These are phyloP conservation scores for Calycina herbarum DNA, from an alignment of 2,329 filamentous ascomycete species.

Conservation along the genomic window DNA sequence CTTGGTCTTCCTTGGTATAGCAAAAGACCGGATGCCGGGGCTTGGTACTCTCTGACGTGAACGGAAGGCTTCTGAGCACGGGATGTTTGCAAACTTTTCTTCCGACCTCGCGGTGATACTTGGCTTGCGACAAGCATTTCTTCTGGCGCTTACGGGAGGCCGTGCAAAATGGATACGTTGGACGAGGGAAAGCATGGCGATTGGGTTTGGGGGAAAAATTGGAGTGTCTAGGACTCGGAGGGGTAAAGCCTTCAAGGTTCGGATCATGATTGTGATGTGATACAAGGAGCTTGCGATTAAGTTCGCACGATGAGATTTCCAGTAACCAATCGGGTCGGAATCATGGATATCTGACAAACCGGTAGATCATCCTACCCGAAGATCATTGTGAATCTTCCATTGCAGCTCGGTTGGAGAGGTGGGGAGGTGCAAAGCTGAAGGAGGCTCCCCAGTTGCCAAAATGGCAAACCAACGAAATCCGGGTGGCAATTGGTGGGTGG, in stretches of 20 bases:
- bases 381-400: neutral
- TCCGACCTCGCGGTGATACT: conserved; percentile 24
- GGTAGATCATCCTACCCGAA: neutral
- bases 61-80: conserved; percentile 13
- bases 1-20: conserved; percentile 23
- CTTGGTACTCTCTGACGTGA: conserved; percentile 27
- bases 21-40: conserved; percentile 30
- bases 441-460: neutral
- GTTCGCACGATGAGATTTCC: conserved; percentile 13
- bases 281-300: conserved; percentile 16
- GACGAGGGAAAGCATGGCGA: neutral
- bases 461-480: neutral
- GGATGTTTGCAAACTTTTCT: conserved; percentile 26
- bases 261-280: neutral
- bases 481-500: neutral
- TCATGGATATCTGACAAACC: neutral
- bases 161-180: neutral
- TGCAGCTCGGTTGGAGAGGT: neutral
- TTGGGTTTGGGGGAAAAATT: neutral
- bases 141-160: neutral
- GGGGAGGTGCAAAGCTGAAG: neutral
- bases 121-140: conserved; percentile 20
- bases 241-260: neutral
- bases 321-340: conserved; percentile 6
- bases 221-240: neutral